These are phyloP conservation scores for Kingdonia uniflora DNA, from an alignment of 164 flowering plant species.

Conservation along the genomic window DNA sequence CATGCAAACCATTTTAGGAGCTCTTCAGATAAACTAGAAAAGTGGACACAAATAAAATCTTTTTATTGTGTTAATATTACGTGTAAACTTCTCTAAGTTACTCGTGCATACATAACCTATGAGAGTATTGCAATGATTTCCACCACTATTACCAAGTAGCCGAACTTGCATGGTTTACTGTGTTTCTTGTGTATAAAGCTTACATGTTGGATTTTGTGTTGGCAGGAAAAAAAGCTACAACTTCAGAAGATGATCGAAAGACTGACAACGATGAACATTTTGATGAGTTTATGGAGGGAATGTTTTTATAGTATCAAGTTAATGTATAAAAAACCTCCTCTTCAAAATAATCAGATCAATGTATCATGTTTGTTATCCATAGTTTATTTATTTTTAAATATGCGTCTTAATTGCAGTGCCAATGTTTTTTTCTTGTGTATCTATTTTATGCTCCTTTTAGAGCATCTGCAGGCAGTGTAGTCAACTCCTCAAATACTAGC, in stretches of 20 bases:
- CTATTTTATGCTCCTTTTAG: no score
- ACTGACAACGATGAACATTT: constrained; percentile 31
- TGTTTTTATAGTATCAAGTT: constrained; percentile 34
- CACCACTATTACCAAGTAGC: background rate
- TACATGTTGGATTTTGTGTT: constrained; percentile 1
- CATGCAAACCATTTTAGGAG: no score
- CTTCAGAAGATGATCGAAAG: constrained; percentile 13
- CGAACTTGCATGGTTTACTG: background rate
- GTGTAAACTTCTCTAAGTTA: background rate
- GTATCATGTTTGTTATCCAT: no score
- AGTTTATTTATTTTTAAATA: no score
- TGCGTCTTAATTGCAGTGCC: no score
- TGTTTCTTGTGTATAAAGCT: background rate
- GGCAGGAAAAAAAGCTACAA: constrained; percentile 31
- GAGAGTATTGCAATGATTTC: background rate
- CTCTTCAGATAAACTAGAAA: background rate
- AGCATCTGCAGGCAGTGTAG: no score
- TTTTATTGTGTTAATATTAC: no score
- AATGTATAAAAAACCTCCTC: background rate
- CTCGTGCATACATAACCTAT: background rate
- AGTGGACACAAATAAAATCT: background rate
- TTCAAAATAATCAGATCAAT: no score
- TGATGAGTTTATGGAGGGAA: constrained; percentile 57
- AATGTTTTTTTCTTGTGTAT: no score
- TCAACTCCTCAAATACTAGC: no score